Evolutionary conservation across 2,329 filamentous ascomycete genomes (phyloP).

Genomic region (Penicillium brasilianum): DNA sequence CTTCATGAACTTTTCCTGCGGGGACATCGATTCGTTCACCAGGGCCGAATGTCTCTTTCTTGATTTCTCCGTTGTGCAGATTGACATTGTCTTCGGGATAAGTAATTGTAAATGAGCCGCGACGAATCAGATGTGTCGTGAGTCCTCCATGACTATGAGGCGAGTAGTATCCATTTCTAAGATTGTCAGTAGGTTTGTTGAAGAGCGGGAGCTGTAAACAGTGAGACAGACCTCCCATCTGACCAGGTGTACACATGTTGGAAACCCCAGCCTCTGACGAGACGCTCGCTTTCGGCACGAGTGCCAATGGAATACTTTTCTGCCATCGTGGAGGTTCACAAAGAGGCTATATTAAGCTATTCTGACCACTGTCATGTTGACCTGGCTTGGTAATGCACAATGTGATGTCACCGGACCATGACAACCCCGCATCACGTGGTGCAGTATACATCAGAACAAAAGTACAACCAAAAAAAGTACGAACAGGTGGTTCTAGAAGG

Average conservation of each 20-base stretch:
- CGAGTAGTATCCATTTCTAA: slow-evolving; percentile 63
- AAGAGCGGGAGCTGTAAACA: neutral
- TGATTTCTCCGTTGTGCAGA: slow-evolving; percentile 33
- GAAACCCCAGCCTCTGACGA: slow-evolving; percentile 65
- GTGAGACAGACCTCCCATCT: slow-evolving; percentile 58
- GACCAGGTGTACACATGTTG: slow-evolving; percentile 65
- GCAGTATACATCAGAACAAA: neutral
- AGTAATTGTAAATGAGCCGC: slow-evolving; percentile 61
- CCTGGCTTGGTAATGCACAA: neutral
- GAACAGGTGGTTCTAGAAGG: slow-evolving; percentile 4
- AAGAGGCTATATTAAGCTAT: neutral
- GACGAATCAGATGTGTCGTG: slow-evolving; percentile 65
- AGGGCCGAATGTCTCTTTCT: slow-evolving; percentile 61
- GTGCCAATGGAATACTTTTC: slow-evolving; percentile 41
- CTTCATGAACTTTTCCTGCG: slow-evolving; percentile 61
- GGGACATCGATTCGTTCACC: slow-evolving; percentile 64
- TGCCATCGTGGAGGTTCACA: slow-evolving; percentile 28
- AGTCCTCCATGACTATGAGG: slow-evolving; percentile 61
- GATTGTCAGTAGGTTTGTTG: neutral
- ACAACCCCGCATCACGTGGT: slow-evolving; percentile 11
- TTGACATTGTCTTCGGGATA: slow-evolving; percentile 58
- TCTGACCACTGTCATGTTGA: neutral
- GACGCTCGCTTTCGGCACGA: slow-evolving; percentile 55
- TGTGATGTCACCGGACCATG: slow-evolving; percentile 10
- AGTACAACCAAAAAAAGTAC: slow-evolving; percentile 5